Evolutionary conservation across 345 rosid species (phyloP).

Genomic region (Populus davidiana): DNA sequence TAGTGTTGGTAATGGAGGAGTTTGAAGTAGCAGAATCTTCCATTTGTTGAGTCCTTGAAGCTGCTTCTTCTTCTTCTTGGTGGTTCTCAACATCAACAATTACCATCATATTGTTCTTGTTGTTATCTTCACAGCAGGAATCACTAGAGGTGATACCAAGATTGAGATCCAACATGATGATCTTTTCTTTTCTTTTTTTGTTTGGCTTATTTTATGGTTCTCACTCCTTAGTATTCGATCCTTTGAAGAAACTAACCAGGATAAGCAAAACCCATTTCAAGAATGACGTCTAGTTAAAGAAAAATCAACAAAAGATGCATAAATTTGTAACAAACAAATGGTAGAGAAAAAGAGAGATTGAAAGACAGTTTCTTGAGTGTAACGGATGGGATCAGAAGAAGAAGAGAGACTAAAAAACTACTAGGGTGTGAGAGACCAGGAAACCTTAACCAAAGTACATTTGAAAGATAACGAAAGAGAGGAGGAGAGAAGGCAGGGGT

Average conservation of each 20-base stretch:
- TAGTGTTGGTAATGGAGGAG: conserved; percentile 44
- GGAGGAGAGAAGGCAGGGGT: not conserved
- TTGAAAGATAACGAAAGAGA: conserved; percentile 6
- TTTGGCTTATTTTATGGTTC: not conserved
- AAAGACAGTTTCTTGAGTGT: conserved; percentile 12
- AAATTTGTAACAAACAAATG: not conserved
- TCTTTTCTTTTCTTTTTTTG: not conserved
- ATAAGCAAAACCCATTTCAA: not conserved
- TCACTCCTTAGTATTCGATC: not conserved
- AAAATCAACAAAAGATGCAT: not conserved
- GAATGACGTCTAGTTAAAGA: not conserved
- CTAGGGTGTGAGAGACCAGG: not conserved
- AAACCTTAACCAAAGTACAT: conserved; percentile 13
- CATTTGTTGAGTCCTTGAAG: conserved; percentile 16
- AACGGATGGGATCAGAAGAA: conserved; percentile 24
- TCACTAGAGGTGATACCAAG: conserved; percentile 42
- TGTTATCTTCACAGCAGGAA: conserved; percentile 21
- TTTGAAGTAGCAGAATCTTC: conserved; percentile 50
- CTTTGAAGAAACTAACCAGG: not conserved
- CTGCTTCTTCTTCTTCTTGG: not conserved
- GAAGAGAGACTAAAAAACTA: not conserved
- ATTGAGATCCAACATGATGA: conserved; percentile 64
- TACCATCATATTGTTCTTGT: not conserved
- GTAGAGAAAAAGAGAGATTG: not conserved
- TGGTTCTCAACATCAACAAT: not conserved